Evolutionary conservation across 2,329 filamentous ascomycete genomes (phyloP).

Genomic region (Phialophora tarda): DNA sequence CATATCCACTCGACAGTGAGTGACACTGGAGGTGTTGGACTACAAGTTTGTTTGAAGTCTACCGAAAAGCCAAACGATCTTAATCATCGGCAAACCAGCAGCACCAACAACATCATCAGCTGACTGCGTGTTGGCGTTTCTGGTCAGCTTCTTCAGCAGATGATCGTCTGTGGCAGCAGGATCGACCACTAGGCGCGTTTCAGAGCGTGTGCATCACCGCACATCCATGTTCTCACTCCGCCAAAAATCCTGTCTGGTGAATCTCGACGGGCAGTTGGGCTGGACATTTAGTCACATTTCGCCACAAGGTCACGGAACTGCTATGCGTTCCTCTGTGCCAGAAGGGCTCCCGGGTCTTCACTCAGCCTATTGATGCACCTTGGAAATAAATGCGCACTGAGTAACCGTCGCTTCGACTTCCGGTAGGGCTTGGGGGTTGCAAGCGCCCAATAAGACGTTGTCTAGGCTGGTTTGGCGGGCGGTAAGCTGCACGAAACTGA

Average conservation of each 20-base stretch:
- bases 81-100: background rate
- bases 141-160: conserved; percentile 11
- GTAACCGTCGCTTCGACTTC: conserved; percentile 29
- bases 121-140: conserved; percentile 1
- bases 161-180: conserved; percentile 13
- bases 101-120: conserved; percentile 1
- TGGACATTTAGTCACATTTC: background rate
- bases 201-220: conserved; percentile 17
- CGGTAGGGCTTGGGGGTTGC: conserved; percentile 6
- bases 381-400: conserved; percentile 21
- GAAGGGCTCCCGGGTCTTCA: background rate
- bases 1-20: background rate
- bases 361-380: conserved; percentile 17
- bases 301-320: background rate
- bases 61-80: background rate
- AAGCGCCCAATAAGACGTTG: conserved; percentile 8
- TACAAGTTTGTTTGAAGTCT: background rate
- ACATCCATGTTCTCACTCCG: background rate
- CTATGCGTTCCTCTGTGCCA: background rate
- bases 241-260: conserved; percentile 13
- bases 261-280: background rate
- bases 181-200: conserved; percentile 29
- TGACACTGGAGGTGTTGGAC: background rate
- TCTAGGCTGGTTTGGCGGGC: conserved; percentile 19
- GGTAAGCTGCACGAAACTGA: conserved; percentile 13